Conservation (phyloP, 768 basidiomycete species). For the Mycena albidolilacea region DNA sequence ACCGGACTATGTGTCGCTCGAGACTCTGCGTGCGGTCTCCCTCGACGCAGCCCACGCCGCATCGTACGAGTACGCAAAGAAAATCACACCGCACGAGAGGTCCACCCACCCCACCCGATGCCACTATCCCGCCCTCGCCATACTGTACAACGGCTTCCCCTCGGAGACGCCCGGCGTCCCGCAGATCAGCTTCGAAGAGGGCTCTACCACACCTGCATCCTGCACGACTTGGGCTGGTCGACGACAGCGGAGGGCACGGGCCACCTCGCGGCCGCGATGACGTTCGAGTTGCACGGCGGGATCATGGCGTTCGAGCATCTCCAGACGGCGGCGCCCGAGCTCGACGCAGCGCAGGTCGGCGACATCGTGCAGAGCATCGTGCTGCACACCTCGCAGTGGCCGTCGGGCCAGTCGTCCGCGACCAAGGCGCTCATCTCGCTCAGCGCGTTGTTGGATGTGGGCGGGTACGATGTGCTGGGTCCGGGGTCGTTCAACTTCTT, state of each 20-base stretch:
- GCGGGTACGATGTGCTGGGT: neutral
- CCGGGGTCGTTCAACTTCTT: neutral
- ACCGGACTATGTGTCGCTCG: neutral
- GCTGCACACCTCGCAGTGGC: neutral
- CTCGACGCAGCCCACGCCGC: neutral
- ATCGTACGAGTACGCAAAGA: neutral
- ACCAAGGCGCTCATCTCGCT: neutral
- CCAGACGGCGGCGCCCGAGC: neutral
- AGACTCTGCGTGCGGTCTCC: neutral
- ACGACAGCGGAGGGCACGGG: neutral
- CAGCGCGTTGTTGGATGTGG: neutral
- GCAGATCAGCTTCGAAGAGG: neutral
- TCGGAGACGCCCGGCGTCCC: neutral
- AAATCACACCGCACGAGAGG: neutral
- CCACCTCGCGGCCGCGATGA: neutral
- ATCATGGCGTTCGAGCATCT: slow-evolving; percentile 5
- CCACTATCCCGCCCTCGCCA: neutral
- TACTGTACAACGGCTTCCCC: slow-evolving; percentile 1
- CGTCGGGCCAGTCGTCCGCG: neutral
- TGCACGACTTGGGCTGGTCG: slow-evolving; percentile 7
- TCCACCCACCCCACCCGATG: neutral
- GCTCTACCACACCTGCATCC: slow-evolving; percentile 1
- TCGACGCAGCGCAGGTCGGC: neutral
- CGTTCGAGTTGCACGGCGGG: slow-evolving; percentile 9
- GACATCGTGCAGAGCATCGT: slow-evolving; percentile 5